Evolutionary conservation across 352 stramenopile species (phyloP).

Genomic region (Phytophthora palmivora): DNA sequence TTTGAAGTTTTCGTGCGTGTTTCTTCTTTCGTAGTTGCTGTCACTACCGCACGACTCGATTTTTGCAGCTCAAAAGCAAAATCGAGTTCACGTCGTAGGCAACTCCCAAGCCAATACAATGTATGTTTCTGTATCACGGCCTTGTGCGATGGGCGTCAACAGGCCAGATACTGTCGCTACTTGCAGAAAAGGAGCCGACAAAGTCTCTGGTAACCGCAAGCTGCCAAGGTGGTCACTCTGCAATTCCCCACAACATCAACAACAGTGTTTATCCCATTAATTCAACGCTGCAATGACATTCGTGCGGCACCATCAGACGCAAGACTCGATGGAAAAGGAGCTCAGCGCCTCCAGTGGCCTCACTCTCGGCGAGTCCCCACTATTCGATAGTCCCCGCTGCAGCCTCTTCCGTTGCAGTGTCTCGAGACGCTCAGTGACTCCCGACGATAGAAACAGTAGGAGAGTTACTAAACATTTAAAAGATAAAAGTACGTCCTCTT

Average conservation of each 20-base stretch:
- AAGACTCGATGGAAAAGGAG: constrained; percentile 39
- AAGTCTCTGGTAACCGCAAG: constrained; percentile 1
- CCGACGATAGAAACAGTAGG: constrained; percentile 6
- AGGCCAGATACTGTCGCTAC: constrained; percentile 17
- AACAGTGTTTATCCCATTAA: neutral
- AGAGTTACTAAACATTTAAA: constrained; percentile 13
- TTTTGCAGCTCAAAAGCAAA: constrained; percentile 23
- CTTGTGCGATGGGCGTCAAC: constrained; percentile 16
- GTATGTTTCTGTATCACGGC: constrained; percentile 13
- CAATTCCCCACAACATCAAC: constrained; percentile 20
- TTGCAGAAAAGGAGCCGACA: constrained; percentile 8
- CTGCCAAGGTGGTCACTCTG: constrained; percentile 14
- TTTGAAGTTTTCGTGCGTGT: constrained; percentile 26
- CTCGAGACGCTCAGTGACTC: constrained; percentile 12
- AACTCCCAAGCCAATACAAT: neutral
- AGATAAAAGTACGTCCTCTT: constrained; percentile 6
- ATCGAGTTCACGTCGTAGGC: constrained; percentile 23
- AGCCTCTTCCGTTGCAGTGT: constrained; percentile 32
- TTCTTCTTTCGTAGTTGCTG: constrained; percentile 17
- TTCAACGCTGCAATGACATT: constrained; percentile 17
- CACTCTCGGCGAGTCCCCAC: constrained; percentile 32
- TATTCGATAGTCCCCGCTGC: constrained; percentile 22
- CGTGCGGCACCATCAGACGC: constrained; percentile 7
- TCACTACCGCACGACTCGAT: constrained; percentile 7
- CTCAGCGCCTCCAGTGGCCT: constrained; percentile 33